Base-by-base conservation (phyloP, 192 early-diverging fungal genomes). In the Thamnidium elegans region DNA sequence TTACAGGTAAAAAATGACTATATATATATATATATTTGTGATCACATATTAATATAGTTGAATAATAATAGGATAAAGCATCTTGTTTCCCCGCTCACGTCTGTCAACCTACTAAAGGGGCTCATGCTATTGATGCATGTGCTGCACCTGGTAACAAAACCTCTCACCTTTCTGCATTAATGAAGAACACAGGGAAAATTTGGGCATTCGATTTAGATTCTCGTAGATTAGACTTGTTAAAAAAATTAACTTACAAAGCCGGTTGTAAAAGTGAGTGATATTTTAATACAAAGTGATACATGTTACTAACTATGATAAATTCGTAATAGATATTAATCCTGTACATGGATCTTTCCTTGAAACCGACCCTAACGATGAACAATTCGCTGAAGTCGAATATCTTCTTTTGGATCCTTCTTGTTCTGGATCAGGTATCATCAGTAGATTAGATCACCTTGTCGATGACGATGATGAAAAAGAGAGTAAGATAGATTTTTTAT, bases 61-160 rank as follows among this genome's bases (percentile, higher is more conserved):
- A 39, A 47, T 45, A 26, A 26, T 26, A 26, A 39, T 55, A 87
- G 81, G 94, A 97, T 75, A 97, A 97, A 70, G 94, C 95, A 7
- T 92, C 89, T 5, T 98, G 94, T 73, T 94, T 97, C 68, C 92
- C 97, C 1, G 93, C 97, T 0, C 92, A 90, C 60, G 85, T 96
- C 17, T 75, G 93, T 42, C 77, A 76, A 4, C 87, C 94, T 0
- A 76, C 83, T 3, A 64, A 66, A 21, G 59, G 72, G 3, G 71
- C 84, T 0, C 77, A 86, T 65, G 92, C 88, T 2, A 91, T 99
- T 48, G 97, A 99, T 70, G 94, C 89, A 7, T 99, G 95, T 71
- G 97, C 97, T 14, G 95, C 95, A 0, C 96, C 96, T 4, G 96
- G 96, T 6, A 99, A 99, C 79, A 99, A 99, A 71, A 99, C 97